Evolutionary conservation across 306 rosid genomes (phyloP).

Genomic region (Cicer yamashitae): DNA sequence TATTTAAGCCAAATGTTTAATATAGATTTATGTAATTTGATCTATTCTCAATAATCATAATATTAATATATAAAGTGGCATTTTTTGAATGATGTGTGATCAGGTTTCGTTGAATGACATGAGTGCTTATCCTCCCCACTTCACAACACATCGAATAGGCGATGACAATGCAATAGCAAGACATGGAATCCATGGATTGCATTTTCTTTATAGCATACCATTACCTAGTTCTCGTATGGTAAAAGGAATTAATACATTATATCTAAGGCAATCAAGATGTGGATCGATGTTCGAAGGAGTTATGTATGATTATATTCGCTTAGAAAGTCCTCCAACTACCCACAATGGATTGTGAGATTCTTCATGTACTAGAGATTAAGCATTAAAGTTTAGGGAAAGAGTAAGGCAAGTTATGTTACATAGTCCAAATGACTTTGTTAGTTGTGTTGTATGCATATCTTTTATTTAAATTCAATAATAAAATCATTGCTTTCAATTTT

Average conservation of each 20-base stretch:
- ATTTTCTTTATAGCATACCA: slow-evolving; percentile 50
- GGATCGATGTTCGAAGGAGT: slow-evolving; percentile 52
- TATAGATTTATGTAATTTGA: too few relatives aligned
- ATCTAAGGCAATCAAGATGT: slow-evolving; percentile 60
- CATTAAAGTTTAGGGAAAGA: too few relatives aligned
- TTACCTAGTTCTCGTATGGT: slow-evolving; percentile 45
- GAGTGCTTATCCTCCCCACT: not conserved
- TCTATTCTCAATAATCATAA: not conserved
- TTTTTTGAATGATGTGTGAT: slow-evolving; percentile 13
- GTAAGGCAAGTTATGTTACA: too few relatives aligned
- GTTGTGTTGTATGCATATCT: too few relatives aligned
- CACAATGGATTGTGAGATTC: not conserved
- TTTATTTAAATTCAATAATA: too few relatives aligned
- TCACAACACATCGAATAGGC: slow-evolving; percentile 58
- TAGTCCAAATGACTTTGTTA: too few relatives aligned
- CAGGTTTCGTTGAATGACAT: slow-evolving; percentile 69
- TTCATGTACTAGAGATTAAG: not conserved
- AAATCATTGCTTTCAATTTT: too few relatives aligned
- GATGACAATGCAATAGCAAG: slow-evolving; percentile 78
- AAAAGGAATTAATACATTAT: slow-evolving; percentile 62
- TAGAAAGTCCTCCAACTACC: slow-evolving; percentile 66
- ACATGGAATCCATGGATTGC: slow-evolving; percentile 82
- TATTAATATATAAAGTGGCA: not conserved
- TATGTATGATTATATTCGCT: slow-evolving; percentile 85
- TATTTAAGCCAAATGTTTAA: too few relatives aligned